A percentile compares a stretch with the other conserved stretches of the same genome.
Evolutionary conservation across 257 asterid genomes (phyloP).

Genomic region (Plectranthus barbatus): DNA sequence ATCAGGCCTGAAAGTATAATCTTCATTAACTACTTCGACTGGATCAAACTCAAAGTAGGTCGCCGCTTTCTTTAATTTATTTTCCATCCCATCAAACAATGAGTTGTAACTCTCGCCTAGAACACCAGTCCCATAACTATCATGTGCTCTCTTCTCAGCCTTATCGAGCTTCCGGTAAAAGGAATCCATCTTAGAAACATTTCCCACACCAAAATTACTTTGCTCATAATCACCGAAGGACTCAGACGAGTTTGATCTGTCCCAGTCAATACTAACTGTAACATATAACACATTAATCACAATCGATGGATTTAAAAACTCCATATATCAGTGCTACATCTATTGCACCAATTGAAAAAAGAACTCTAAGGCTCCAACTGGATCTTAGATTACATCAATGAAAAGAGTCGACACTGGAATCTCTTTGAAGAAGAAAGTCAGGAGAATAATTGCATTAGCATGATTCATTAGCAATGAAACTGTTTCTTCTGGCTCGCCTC

Average conservation of each 20-base stretch:
- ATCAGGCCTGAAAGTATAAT: slow-evolving; percentile 74
- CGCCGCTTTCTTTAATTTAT: slow-evolving; percentile 59
- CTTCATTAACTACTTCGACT: slow-evolving; percentile 43
- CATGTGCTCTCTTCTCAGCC: slow-evolving; percentile 37
- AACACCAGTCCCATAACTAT: slow-evolving; percentile 30
- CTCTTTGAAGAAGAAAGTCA: no score
- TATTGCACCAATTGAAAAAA: background rate
- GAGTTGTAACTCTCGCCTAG: slow-evolving; percentile 32
- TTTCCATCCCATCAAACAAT: slow-evolving; percentile 54
- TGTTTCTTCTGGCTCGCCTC: no score
- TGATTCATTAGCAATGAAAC: background rate
- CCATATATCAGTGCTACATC: background rate
- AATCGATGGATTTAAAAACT: background rate
- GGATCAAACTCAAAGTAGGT: slow-evolving; percentile 54
- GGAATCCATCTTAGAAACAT: slow-evolving; percentile 16
- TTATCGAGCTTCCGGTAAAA: slow-evolving; percentile 42
- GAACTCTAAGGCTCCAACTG: background rate
- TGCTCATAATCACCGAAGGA: slow-evolving; percentile 42
- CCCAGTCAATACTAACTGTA: slow-evolving; percentile 28
- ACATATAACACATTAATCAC: background rate
- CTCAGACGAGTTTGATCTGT: slow-evolving; percentile 21
- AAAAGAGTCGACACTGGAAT: no score
- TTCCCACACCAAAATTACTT: slow-evolving; percentile 27
- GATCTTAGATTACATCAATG: no score
- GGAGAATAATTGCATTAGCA: background rate